Base-by-base conservation (phyloP, 371 early-diverging fungal species). In the Chytridium lagenaria region DNA sequence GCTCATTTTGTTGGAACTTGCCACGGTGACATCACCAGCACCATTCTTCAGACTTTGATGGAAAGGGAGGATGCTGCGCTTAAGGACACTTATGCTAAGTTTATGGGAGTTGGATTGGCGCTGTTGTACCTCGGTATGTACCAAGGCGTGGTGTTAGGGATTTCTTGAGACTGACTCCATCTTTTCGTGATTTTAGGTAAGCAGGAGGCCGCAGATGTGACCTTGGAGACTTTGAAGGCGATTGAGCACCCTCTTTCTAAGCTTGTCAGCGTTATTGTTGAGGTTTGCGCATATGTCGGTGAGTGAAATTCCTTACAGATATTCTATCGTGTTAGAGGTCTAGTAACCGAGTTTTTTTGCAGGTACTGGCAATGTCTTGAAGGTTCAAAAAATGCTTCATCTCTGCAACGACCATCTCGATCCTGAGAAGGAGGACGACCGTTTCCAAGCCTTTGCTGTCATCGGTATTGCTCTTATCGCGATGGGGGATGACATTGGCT, bases 401-500 rank as follows among this genome's bases (percentile, higher is more conserved):
- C 78, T 90, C 70, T 96, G 97, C 87, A 93, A 92, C 63, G 97
- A 97, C 81, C 98, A 97, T 76, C 83, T 96, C 67, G 95, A 95
- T 71, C 82, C 90, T 38, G 91, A 90, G 68, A 93, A 92, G 70
- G 94, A 92, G 37, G 92, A 92, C 77, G 77, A 80, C 69, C 70
- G 71, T 5, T 91, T 92, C 82, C 97, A 98, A 85, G 93, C 92
- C 15, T 95, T 92, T 82, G 98, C 99, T n/a, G 95, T 95, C 28
- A 85, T 98, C 55, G 99, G 96, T 71, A 92, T 98, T 66, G 95
- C 97, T 2, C 76, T 97, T 83, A 95, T 98, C 78, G 91, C 97
- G 19, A 93, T 98, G 91, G 98, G 97, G 61, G 99, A 98, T 83
- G 95, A 95, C 70, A 87, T 98, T 77, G 99, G 99, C 5, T 81